These are phyloP conservation scores for Solanum hybrid DNA, from an alignment of 305 asterid genomes.

Conservation along the genomic window DNA sequence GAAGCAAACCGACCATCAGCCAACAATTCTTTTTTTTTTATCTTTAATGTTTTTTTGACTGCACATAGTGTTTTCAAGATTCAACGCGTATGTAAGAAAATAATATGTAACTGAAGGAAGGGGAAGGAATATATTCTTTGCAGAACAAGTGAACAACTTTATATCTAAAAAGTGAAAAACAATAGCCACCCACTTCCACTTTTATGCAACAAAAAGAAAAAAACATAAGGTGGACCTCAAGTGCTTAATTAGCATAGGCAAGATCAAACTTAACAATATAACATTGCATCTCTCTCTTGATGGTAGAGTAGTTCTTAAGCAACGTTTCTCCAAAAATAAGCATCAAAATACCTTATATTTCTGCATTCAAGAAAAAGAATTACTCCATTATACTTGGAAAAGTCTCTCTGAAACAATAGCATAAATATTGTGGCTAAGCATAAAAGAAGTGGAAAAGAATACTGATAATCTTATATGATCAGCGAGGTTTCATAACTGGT, in stretches of 20 bases:
- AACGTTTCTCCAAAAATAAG: background rate
- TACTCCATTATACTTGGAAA: background rate
- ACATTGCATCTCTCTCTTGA: background rate
- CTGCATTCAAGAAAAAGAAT: background rate
- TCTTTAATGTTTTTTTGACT: background rate
- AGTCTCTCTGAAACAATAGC: background rate
- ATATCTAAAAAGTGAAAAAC: background rate
- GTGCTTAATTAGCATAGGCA: background rate
- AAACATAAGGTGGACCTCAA: background rate
- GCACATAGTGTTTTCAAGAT: background rate
- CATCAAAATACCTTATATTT: background rate
- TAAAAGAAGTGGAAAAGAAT: background rate
- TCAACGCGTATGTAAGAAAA: background rate
- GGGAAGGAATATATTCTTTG: conserved; percentile 12
- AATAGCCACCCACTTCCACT: background rate
- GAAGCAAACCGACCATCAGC: conserved; percentile 13
- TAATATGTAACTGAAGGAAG: background rate
- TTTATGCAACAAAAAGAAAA: background rate
- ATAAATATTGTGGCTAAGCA: background rate
- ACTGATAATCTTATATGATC: background rate
- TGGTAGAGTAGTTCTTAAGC: conserved; percentile 4
- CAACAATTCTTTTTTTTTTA: background rate
- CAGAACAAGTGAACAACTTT: background rate
- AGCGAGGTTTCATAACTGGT: background rate
- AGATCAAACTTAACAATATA: background rate